Evolutionary conservation across 176 grass and related monocot species (phyloP).

Genomic region (Triticum urartu): DNA sequence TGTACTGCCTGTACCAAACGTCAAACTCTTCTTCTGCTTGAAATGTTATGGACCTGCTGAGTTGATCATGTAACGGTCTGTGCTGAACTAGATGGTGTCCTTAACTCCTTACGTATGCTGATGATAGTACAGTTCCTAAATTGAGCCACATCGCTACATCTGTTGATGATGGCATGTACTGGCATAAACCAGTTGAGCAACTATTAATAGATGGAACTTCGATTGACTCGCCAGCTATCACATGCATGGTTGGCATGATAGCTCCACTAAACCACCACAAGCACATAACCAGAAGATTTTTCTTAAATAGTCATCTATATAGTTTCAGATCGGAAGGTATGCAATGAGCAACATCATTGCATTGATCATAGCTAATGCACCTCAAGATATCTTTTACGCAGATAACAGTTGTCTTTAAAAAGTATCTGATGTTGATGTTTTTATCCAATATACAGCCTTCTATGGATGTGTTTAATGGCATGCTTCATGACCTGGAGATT

Average conservation of each 20-base stretch:
- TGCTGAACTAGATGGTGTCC: neutral
- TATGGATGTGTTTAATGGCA: constrained; percentile 81
- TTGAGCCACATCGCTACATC: neutral
- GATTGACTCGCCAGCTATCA: neutral
- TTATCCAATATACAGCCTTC: constrained; percentile 66
- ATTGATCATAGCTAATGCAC: neutral
- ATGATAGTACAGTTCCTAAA: neutral
- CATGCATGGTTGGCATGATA: neutral
- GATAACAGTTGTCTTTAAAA: neutral
- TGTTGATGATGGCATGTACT: too few relatives aligned
- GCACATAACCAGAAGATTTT: neutral
- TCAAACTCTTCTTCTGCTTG: constrained; percentile 2
- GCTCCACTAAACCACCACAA: neutral
- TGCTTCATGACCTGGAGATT: constrained; percentile 80
- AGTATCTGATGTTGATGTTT: neutral
- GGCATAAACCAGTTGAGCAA: neutral
- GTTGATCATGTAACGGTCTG: neutral
- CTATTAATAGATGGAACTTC: neutral
- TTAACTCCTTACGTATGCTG: neutral
- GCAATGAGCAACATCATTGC: neutral
- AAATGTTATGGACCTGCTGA: neutral
- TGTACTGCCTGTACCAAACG: neutral
- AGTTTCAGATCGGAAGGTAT: neutral
- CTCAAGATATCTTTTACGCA: constrained; percentile 8
- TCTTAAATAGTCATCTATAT: neutral